Base-by-base conservation (phyloP, 1,284 basidiomycete genomes). In the Rhodotorula mucilaginosa region DNA sequence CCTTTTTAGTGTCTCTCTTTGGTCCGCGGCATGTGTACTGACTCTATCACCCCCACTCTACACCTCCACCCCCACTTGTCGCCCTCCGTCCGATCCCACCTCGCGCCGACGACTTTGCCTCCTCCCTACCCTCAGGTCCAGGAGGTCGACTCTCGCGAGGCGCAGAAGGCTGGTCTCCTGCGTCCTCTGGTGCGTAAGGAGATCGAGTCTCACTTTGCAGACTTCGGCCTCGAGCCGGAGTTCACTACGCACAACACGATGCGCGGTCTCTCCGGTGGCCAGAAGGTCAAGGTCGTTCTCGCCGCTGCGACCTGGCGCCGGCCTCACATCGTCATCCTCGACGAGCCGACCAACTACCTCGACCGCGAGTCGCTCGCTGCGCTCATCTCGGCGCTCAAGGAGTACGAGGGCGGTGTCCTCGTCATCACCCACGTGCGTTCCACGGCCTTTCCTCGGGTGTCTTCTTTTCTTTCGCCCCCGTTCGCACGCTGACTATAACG, bases 241-340 rank as follows among this genome's bases (percentile, higher is more conserved):
- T 97, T 97, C 82, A 92, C 95, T 77, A 92, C 92, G 51, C 94
- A 97, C 87, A 80, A 80, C 74, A 79, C 77, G 19, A 77, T 75
- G 78, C 88, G 93, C 74, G 95, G 95, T 88, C 89, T 97, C 64
- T 97, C 93, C 72, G 97, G 97, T 84, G 97, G 97, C 82, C 97
- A 99, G 85, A 99, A 99, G 87, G 95, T 97, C 82, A 97, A 98
- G 88, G 95, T 99, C 79, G 96, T 98, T 39, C 92, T 98, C 79
- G 95, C 93, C 84, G 94, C 96, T 78, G 93, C 96, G 61, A 97
- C 94, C 61, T 97, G 95, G 94, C 93, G 94, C 82, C 90, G 94
- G 78, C 97, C 96, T 72, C 97, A 99, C 86, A 84, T 98, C 83
- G 91, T 99, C 83, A 94, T 94, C 82, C 85, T 99, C 81, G 96